Conservation (phyloP, 176 grass and related monocot genomes). For the Chrysopogon serrulatus region DNA sequence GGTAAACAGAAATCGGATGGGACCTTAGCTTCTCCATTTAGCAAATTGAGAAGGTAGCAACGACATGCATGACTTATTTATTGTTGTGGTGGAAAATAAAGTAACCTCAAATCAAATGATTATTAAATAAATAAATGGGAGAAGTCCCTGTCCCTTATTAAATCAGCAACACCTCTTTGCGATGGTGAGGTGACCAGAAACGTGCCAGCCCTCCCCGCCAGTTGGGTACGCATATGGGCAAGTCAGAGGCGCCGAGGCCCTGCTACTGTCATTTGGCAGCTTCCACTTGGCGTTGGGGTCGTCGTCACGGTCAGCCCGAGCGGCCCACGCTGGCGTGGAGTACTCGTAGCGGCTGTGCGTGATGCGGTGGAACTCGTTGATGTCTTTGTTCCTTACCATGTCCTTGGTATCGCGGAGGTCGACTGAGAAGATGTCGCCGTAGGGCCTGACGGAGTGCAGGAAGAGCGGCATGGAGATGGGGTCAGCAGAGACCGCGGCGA, state of each 20-base stretch:
- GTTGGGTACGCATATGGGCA: slow-evolving; percentile 15
- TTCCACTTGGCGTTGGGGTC: slow-evolving; percentile 27
- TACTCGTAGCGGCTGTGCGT: slow-evolving; percentile 29
- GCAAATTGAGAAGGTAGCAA: no score
- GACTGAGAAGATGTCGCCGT: slow-evolving; percentile 2
- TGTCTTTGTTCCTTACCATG: slow-evolving; percentile 2
- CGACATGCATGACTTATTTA: no score
- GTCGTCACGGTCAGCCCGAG: background rate
- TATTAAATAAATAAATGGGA: no score
- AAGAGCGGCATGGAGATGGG: slow-evolving; percentile 35
- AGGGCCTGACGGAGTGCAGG: slow-evolving; percentile 34
- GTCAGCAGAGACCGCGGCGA: slow-evolving; percentile 28
- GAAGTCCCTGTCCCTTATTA: no score
- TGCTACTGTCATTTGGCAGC: no score
- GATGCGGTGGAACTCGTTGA: background rate
- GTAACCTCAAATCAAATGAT: no score
- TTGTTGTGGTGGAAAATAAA: no score
- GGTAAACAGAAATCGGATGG: no score
- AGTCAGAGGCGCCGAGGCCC: no score
- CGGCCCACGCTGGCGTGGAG: slow-evolving; percentile 30
- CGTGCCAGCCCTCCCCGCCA: slow-evolving; percentile 26
- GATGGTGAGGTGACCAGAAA: slow-evolving; percentile 34
- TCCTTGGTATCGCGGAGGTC: slow-evolving; percentile 25
- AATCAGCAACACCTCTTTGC: background rate
- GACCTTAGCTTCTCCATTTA: no score